Conservation (phyloP, 495 filamentous ascomycete species). For the Aspergillus bridgeri region DNA sequence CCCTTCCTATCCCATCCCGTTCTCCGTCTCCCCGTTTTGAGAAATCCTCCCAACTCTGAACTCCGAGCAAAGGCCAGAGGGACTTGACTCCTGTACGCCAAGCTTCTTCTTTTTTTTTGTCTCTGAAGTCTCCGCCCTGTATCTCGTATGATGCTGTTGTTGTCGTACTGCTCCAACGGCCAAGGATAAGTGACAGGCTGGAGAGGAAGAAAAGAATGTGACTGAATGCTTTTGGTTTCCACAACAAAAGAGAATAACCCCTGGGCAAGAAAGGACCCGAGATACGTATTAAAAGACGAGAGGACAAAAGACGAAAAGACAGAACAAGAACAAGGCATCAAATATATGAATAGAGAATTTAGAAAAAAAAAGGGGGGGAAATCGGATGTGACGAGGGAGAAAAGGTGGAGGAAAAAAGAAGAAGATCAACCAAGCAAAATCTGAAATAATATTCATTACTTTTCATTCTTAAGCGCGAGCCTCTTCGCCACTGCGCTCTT, state of each 20-base stretch:
- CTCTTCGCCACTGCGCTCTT: conserved; percentile 34
- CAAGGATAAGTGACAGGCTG: background rate
- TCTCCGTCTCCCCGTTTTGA: conserved; percentile 18
- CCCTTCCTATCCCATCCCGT: conserved; percentile 20
- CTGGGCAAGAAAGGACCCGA: conserved; percentile 10
- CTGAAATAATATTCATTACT: conserved; percentile 17
- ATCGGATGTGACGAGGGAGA: conserved; percentile 18
- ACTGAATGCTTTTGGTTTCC: conserved; percentile 9
- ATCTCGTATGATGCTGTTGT: background rate
- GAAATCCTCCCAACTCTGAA: conserved; percentile 16
- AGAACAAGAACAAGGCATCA: conserved; percentile 4
- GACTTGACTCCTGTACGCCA: conserved; percentile 38
- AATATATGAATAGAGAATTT: conserved; percentile 2
- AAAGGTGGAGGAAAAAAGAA: conserved; percentile 18
- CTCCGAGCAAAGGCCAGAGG: conserved; percentile 21
- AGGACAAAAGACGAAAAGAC: background rate
- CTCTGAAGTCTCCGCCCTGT: background rate
- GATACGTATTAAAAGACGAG: conserved; percentile 12
- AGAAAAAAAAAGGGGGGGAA: conserved; percentile 16
- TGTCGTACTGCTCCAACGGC: conserved; percentile 2
- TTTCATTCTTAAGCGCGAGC: conserved; percentile 36
- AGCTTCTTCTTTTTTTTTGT: conserved; percentile 18
- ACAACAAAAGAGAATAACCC: conserved; percentile 8
- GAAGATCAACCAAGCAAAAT: conserved; percentile 24
- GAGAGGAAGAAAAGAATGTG: conserved; percentile 2